Conservation (phyloP, 2,329 filamentous ascomycete species). For the Colletotrichum camelliae region DNA sequence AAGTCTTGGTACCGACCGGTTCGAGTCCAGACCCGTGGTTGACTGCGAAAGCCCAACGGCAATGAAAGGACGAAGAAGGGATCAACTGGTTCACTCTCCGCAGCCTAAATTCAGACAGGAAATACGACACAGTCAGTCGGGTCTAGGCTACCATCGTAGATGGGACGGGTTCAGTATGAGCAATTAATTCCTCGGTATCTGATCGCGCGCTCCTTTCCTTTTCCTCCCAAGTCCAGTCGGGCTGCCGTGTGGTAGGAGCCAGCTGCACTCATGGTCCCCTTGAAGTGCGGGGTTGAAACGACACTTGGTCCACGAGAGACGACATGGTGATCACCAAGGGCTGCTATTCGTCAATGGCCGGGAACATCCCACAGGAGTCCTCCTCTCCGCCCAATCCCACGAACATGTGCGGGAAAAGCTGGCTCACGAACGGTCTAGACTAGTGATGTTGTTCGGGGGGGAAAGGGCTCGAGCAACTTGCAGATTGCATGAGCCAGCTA, state of each 20-base stretch:
- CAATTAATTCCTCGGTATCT: background rate
- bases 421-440: background rate
- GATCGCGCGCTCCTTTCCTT: background rate
- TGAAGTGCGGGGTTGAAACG: slow-evolving; percentile 21
- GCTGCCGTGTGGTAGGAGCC: background rate
- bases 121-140: background rate
- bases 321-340: background rate
- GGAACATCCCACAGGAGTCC: background rate
- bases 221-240: background rate
- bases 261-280: background rate
- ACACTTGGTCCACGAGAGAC: background rate
- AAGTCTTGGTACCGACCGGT: background rate
- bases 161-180: background rate
- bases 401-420: background rate
- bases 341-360: background rate
- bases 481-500: background rate
- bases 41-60: background rate
- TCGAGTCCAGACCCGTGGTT: background rate
- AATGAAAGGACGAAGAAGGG: background rate
- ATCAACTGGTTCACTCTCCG: background rate
- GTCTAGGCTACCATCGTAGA: background rate
- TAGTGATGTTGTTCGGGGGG: background rate
- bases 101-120: background rate
- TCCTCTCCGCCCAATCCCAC: background rate
- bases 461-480: background rate